Percentiles rank a stretch among this genome's conserved stretches.
phyloP scores from a whole-genome alignment of 768 basidiomycete species.

The Leccinum truebloodii region DNA sequence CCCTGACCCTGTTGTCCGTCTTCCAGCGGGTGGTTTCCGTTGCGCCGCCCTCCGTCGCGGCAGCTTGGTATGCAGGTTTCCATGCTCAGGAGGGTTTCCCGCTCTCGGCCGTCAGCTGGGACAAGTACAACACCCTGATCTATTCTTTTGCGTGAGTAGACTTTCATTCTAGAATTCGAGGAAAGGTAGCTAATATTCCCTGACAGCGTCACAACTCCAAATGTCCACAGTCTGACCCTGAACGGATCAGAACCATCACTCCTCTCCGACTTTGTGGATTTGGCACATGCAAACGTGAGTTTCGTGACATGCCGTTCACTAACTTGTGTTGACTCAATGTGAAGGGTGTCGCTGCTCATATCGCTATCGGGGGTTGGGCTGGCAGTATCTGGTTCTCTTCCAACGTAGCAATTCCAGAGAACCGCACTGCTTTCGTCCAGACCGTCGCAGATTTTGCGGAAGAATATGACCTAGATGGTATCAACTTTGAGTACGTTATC shows the following conservation, averaged over 20 bases:
- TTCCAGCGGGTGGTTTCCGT: neutral
- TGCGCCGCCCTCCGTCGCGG: slow-evolving; percentile 35
- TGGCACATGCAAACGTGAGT: slow-evolving; percentile 30
- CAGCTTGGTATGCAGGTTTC: slow-evolving; percentile 67
- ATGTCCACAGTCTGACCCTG: slow-evolving; percentile 34
- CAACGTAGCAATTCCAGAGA: slow-evolving; percentile 52
- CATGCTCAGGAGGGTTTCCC: slow-evolving; percentile 51
- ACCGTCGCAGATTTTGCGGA: slow-evolving; percentile 49
- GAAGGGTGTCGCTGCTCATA: slow-evolving; percentile 55
- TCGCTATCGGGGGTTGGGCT: slow-evolving; percentile 74
- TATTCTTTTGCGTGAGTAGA: slow-evolving; percentile 61
- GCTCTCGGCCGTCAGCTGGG: slow-evolving; percentile 58
- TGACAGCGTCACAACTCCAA: slow-evolving; percentile 36
- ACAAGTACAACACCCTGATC: slow-evolving; percentile 66
- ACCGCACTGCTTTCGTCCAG: slow-evolving; percentile 63
- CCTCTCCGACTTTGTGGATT: slow-evolving; percentile 58
- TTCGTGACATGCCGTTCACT: neutral
- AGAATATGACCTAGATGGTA: slow-evolving; percentile 54
- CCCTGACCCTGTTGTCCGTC: neutral
- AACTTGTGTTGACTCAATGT: slow-evolving; percentile 22
- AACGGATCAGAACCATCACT: slow-evolving; percentile 46
- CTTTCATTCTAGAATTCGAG: no score
- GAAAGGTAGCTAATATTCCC: no score
- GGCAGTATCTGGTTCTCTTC: slow-evolving; percentile 66
- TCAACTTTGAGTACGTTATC: slow-evolving; percentile 34